Conservation (phyloP, 345 rosid genomes). For the Pistacia vera region DNA sequence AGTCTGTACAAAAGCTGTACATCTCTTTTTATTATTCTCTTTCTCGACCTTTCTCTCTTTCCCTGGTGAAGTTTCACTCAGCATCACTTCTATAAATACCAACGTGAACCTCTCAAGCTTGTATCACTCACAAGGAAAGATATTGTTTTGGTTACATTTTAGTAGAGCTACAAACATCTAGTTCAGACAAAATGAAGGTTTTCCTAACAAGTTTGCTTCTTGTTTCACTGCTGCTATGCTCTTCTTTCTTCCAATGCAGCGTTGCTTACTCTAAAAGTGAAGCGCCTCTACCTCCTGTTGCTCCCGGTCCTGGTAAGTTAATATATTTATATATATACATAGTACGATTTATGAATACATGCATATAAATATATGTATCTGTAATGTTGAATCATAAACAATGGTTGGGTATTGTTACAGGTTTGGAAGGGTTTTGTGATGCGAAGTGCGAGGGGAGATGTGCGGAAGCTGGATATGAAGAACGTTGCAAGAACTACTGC, state of each 20-base stretch:
- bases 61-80: not conserved
- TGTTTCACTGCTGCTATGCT: slow-evolving; percentile 6
- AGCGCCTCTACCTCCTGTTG: not conserved
- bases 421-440: not conserved
- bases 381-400: too few species aligned
- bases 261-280: not conserved
- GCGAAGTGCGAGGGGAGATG: slow-evolving; percentile 46
- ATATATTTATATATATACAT: not conserved
- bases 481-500: slow-evolving; percentile 49
- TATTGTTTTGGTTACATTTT: too few species aligned
- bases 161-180: too few species aligned
- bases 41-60: not conserved
- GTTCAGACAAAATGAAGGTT: slow-evolving; percentile 9
- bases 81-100: slow-evolving; percentile 10
- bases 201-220: slow-evolving; percentile 1
- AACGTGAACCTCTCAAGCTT: not conserved
- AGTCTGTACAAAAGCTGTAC: slow-evolving; percentile 33
- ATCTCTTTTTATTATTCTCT: not conserved
- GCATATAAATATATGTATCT: too few species aligned
- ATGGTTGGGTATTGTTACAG: not conserved
- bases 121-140: not conserved
- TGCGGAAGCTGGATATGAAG: slow-evolving; percentile 32
- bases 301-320: slow-evolving; percentile 7
- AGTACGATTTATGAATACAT: too few species aligned
- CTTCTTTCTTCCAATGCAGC: slow-evolving; percentile 6